Base-by-base conservation (phyloP, 371 early-diverging fungal species). In the Funneliformis caledonium region DNA sequence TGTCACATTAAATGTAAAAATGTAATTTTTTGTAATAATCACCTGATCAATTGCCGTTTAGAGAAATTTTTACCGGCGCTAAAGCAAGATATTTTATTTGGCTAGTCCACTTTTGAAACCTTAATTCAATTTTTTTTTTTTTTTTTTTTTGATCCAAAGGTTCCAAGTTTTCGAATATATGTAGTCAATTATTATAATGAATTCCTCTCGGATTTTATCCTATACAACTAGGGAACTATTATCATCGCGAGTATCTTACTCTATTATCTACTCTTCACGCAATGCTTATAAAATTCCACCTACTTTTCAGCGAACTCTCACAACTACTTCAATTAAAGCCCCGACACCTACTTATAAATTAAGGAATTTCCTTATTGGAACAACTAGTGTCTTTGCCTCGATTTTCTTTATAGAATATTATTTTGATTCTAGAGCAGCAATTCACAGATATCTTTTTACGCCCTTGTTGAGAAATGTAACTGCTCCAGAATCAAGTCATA, bases 401-500 rank as follows among this genome's bases (percentile, higher is more conserved):
- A 47, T 83, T 14, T 83, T 89, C 62, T 84, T 89, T 68, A 45
- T 83, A 68, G 62, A 88, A 1, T 95, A 95, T 83, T 83, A 85
- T 31, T 85, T 84, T 33, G 94, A 96, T 84, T 84, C 94, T 47
- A 90, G 94, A n/a, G 92, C 95, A 1, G 89, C 85, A 11, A 80
- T 93, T 10, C 92, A 94, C 85, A 84, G 83, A 65, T 86, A 87
- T 76, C 82, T 92, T 9, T 70, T 85, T 43, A 89, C 91, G 81
- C 95, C 95, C 6, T n/a, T 92, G 45, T 79, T 94, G 82, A 92
- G 91, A 76, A 83, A 78, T 64, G 67, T 89, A 37, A 78, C 92
- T 72, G 95, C 95, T 80, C 84, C 93, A 5, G 96, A 96, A 82
- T 82, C 86, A 0, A 91, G 93, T 10, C 96, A 96, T 83, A 86